phyloP scores from a whole-genome alignment of 805 yeast genomes.

The Candida ipomoeae region DNA sequence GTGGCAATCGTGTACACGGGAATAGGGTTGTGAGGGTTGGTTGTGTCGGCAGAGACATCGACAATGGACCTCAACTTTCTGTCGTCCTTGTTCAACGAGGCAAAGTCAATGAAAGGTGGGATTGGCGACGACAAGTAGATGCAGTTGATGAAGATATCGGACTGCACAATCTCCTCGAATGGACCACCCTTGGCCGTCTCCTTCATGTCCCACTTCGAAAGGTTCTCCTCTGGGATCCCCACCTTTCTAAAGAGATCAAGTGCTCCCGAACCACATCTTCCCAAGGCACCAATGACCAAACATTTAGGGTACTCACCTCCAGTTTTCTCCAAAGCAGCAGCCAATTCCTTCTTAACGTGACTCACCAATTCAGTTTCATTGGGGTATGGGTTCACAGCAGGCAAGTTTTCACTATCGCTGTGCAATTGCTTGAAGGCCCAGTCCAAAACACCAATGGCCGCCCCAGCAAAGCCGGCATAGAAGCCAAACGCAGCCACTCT shows the following conservation, averaged over 20 bases:
- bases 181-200: constrained; percentile 98
- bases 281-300: constrained; percentile 92
- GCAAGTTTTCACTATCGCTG: constrained; percentile 61
- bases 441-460: constrained; percentile 90
- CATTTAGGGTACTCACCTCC: constrained; percentile 72
- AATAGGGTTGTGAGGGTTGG: constrained; percentile 96
- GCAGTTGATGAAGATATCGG: constrained; percentile 93
- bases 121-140: constrained; percentile 91
- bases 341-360: constrained; percentile 62
- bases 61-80: constrained; percentile 90
- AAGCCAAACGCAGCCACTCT: constrained; percentile 99
- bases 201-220: constrained; percentile 92
- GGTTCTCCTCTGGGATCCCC: constrained; percentile 83
- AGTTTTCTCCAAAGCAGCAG: constrained; percentile 51
- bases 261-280: constrained; percentile 99
- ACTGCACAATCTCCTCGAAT: constrained; percentile 80
- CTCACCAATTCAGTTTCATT: constrained; percentile 70
- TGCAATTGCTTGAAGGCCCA: constrained; percentile 90
- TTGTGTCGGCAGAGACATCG: constrained; percentile 98
- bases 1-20: constrained; percentile 92
- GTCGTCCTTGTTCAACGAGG: constrained; percentile 55
- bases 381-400: constrained; percentile 77
- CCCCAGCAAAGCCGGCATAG: constrained; percentile 99
- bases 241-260: constrained; percentile 72
- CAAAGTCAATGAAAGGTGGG: constrained; percentile 80